Percentiles rank a stretch among this genome's conserved stretches.
These are phyloP conservation scores for Xylaria digitata DNA, from an alignment of 2,329 filamentous ascomycete genomes.

Conservation along the genomic window DNA sequence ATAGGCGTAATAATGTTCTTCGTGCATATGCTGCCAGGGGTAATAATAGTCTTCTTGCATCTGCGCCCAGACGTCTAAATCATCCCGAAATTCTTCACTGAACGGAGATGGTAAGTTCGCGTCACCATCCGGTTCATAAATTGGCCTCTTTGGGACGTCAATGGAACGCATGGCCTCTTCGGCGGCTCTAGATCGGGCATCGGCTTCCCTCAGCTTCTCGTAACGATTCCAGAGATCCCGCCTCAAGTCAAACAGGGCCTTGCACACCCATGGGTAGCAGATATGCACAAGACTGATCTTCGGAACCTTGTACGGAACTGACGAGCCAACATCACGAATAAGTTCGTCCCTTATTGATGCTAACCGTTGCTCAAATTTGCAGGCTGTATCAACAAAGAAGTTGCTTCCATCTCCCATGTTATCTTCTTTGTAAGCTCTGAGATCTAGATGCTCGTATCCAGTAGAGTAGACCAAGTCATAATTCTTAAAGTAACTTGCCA, in stretches of 20 bases:
- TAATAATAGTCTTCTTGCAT: background rate
- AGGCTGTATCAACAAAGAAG: conserved; percentile 26
- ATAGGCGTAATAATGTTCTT: background rate
- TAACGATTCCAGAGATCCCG: conserved; percentile 22
- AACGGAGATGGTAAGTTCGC: conserved; percentile 24
- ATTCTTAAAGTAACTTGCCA: too few species aligned
- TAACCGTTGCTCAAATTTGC: conserved; percentile 9
- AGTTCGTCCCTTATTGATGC: conserved; percentile 7
- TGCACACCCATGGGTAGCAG: conserved; percentile 11
- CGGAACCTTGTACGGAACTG: conserved; percentile 24
- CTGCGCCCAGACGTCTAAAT: conserved; percentile 18
- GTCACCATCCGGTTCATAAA: background rate
- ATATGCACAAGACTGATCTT: conserved; percentile 29
- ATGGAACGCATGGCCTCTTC: conserved; percentile 29
- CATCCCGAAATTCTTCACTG: conserved; percentile 27
- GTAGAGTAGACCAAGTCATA: background rate
- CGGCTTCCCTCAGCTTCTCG: background rate
- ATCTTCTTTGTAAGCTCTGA: conserved; percentile 20
- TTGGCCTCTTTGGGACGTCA: conserved; percentile 18
- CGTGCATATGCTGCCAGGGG: too few species aligned
- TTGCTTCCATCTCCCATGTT: conserved; percentile 24
- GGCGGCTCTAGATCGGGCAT: background rate
- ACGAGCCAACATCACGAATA: background rate
- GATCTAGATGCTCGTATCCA: background rate
- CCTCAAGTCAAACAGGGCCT: conserved; percentile 15